Conservation (phyloP, 176 grass and related monocot genomes). For the Musa beccarii region DNA sequence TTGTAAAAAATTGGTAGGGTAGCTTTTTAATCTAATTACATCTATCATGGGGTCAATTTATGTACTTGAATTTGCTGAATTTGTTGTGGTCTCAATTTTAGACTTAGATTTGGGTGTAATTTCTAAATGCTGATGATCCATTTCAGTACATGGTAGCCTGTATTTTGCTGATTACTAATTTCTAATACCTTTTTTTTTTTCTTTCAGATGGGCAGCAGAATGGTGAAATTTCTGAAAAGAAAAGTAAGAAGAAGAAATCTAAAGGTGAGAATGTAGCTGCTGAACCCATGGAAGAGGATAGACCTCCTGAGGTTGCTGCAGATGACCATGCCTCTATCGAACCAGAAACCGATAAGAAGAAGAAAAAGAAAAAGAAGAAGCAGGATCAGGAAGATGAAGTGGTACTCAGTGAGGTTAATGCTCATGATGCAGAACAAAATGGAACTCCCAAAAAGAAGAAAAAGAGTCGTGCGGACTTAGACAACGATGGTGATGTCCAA, state of each 20-base stretch:
- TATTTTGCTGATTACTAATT: too few species aligned
- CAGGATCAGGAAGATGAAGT: conserved; percentile 31
- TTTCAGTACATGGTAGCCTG: too few species aligned
- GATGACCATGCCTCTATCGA: conserved; percentile 19
- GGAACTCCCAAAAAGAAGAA: conserved; percentile 60
- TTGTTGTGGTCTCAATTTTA: too few species aligned
- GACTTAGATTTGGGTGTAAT: too few species aligned
- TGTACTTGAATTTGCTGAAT: too few species aligned
- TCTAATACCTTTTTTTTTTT: neutral
- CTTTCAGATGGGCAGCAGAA: conserved; percentile 22
- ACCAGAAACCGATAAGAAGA: conserved; percentile 53
- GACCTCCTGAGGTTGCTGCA: conserved; percentile 8
- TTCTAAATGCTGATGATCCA: too few species aligned
- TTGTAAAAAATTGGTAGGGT: too few species aligned
- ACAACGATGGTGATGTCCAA: conserved; percentile 29
- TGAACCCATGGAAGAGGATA: conserved; percentile 59
- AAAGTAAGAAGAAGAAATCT: conserved; percentile 60
- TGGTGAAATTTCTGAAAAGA: conserved; percentile 25
- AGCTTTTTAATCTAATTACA: too few species aligned
- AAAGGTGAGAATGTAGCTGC: conserved; percentile 26
- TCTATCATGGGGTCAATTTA: too few species aligned
- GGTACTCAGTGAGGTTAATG: conserved; percentile 9
- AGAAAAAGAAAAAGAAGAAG: conserved; percentile 65
- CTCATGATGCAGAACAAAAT: conserved; percentile 24
- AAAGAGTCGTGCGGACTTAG: conserved; percentile 15